A percentile compares a stretch with the other conserved stretches of the same genome.
Evolutionary conservation across 371 early-diverging fungal species (phyloP).

Genomic region (Mortierella sp.): DNA sequence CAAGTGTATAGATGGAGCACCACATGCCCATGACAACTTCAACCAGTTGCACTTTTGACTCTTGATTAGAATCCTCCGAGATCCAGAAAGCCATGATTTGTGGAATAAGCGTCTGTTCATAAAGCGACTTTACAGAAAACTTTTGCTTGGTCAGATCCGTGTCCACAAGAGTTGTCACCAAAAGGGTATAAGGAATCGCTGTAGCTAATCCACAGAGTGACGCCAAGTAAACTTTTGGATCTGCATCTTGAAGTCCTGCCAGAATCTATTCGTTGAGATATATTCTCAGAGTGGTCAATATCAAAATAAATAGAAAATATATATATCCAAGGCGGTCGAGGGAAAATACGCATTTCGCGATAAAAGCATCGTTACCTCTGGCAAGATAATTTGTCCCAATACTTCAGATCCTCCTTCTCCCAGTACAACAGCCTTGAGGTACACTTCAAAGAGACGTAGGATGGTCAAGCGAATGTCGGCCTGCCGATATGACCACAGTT

Average conservation of each 20-base stretch:
- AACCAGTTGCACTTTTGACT: constrained; percentile 30
- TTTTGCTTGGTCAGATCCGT: constrained; percentile 41
- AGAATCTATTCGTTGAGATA: constrained; percentile 20
- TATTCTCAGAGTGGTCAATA: too few species aligned
- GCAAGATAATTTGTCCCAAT: constrained; percentile 48
- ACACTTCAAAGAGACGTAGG: constrained; percentile 54
- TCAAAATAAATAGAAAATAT: too few species aligned
- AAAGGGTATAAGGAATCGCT: constrained; percentile 44
- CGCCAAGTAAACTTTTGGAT: constrained; percentile 43
- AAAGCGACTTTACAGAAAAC: constrained; percentile 38
- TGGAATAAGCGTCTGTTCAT: constrained; percentile 52
- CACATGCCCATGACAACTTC: constrained; percentile 56
- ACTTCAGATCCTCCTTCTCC: constrained; percentile 54
- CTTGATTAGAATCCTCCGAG: constrained; percentile 35
- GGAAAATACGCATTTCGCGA: too few species aligned
- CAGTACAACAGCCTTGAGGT: constrained; percentile 50
- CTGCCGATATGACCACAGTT: constrained; percentile 52
- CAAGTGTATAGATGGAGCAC: constrained; percentile 54
- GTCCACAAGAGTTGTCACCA: constrained; percentile 45
- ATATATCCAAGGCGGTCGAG: too few species aligned
- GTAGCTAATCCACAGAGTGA: constrained; percentile 50
- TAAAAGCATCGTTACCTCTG: constrained; percentile 31
- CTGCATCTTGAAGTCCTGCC: constrained; percentile 54
- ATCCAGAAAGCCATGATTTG: constrained; percentile 57
- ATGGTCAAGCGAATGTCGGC: constrained; percentile 55